phyloP scores from a whole-genome alignment of 495 filamentous ascomycete species.

The Penicillium salamii region DNA sequence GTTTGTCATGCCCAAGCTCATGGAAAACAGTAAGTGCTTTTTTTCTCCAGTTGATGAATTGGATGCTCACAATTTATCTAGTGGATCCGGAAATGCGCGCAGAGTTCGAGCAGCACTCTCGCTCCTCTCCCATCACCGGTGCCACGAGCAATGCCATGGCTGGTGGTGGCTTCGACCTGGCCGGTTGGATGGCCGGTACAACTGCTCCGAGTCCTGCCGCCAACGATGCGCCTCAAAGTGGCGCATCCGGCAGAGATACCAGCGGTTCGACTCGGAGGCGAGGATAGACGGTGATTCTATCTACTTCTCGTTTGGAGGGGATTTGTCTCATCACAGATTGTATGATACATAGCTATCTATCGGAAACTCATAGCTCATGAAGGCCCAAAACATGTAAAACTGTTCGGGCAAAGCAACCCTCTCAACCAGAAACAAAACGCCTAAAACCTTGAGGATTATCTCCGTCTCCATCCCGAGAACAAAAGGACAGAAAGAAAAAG shows the following conservation, averaged over 20 bases:
- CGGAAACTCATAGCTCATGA: constrained; percentile 1
- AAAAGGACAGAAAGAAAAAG: too few species aligned
- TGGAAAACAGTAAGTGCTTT: constrained; percentile 83
- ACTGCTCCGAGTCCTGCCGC: constrained; percentile 22
- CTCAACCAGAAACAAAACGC: constrained; percentile 2
- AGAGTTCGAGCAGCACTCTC: constrained; percentile 89
- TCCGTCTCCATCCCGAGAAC: neutral
- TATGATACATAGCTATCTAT: constrained; percentile 8
- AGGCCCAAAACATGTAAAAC: neutral
- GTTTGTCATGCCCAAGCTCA: constrained; percentile 85
- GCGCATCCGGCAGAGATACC: constrained; percentile 36
- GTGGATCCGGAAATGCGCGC: constrained; percentile 93
- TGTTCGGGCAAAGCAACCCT: constrained; percentile 8
- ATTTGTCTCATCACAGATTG: neutral
- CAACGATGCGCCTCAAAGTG: constrained; percentile 25
- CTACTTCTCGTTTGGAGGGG: neutral
- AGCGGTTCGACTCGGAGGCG: constrained; percentile 34
- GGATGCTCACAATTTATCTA: constrained; percentile 33
- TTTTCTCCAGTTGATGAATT: too few species aligned
- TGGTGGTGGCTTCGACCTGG: constrained; percentile 70
- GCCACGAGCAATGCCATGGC: constrained; percentile 37
- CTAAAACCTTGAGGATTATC: neutral
- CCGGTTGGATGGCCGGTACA: constrained; percentile 71
- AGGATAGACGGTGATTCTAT: constrained; percentile 17
- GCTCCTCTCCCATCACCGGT: constrained; percentile 61